Percentiles rank a stretch among this genome's conserved stretches.
phyloP scores from a whole-genome alignment of 768 basidiomycete genomes.

The Psilocybe subaeruginosa region DNA sequence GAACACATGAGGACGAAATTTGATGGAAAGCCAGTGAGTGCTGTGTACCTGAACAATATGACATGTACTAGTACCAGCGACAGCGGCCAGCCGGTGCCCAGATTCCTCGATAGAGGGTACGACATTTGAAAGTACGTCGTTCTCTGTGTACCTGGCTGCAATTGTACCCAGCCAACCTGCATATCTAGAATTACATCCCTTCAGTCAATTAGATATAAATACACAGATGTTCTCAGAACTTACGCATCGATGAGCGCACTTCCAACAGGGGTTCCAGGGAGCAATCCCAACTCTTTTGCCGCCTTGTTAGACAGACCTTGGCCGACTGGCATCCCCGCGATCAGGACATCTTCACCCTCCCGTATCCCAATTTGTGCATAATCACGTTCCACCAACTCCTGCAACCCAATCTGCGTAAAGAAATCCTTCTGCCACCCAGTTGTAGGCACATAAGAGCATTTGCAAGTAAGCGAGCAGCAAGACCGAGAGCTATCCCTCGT shows the following conservation, averaged over 20 bases:
- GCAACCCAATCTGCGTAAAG: conserved; percentile 83
- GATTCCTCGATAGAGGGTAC: conserved; percentile 76
- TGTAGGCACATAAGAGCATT: conserved; percentile 86
- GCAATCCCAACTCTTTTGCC: conserved; percentile 83
- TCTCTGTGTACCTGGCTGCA: conserved; percentile 69
- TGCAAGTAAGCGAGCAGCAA: conserved; percentile 93
- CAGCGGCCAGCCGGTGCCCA: conserved; percentile 81
- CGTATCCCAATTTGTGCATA: conserved; percentile 78
- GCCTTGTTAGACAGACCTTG: conserved; percentile 76
- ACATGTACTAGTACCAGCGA: conserved; percentile 97
- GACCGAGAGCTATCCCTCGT: conserved; percentile 79
- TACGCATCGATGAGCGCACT: conserved; percentile 96
- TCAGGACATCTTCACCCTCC: conserved; percentile 61
- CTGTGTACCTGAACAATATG: conserved; percentile 80
- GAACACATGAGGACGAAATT: neutral
- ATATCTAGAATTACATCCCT: conserved; percentile 51
- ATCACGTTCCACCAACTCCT: conserved; percentile 63
- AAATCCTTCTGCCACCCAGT: conserved; percentile 90
- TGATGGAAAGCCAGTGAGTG: neutral
- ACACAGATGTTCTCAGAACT: conserved; percentile 25
- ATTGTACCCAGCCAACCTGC: conserved; percentile 98
- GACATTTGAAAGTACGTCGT: conserved; percentile 50
- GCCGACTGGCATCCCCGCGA: conserved; percentile 87
- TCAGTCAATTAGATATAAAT: neutral
- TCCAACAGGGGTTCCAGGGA: conserved; percentile 89